Evolutionary conservation across 441 rosid genomes (phyloP), one percentile per base, ranked within the genome.

Genomic region (Croton laevigatus): DNA sequence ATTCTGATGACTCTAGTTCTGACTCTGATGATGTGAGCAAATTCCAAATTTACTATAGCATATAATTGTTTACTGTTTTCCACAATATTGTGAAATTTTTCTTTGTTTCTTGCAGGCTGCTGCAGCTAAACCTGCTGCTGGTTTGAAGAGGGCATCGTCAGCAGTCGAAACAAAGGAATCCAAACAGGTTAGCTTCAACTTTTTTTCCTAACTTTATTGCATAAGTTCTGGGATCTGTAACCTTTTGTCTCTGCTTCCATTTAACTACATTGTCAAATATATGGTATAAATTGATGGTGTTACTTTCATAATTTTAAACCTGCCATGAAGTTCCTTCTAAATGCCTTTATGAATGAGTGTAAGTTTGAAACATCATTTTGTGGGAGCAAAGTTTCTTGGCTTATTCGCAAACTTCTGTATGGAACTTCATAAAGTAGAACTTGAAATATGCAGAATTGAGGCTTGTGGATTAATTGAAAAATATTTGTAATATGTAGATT

Each of bases 1-100:
- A 83, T 8, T 77, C 78, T 48, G 79, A 75, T 53, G 69, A 71
- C 52, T 37, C 44, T 62, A 68, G 72, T 23, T 52, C 57, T 52
- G 57, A 52, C 32, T 22, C 32, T 59, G 70, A 57, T 37, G 62
- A 68, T 11, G 77, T 60, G 13, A 49, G 59, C 12, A 59, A n/a
- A 37, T 38, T 20, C 3, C 3, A 61, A 14, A 14, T 55, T 55
- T 22, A 11, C 27, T 22, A 7, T 23, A 55, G 53, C 16, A 2
- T 49, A 19, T 14, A 19, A 49, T 13, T 49, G 23, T 54, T 11
- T 20, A 9, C 8, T 22, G 27, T 23, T 3, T 23, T 57, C 14
- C 2, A 27, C 38, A 27, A 11, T 11, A 2, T 8, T 12, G n/a
- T 27, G 38, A 13, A 23, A 11, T 8, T 12, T 57, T 12, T 57